phyloP scores from a whole-genome alignment of 164 flowering plant species.

The Magnolia sinica region DNA sequence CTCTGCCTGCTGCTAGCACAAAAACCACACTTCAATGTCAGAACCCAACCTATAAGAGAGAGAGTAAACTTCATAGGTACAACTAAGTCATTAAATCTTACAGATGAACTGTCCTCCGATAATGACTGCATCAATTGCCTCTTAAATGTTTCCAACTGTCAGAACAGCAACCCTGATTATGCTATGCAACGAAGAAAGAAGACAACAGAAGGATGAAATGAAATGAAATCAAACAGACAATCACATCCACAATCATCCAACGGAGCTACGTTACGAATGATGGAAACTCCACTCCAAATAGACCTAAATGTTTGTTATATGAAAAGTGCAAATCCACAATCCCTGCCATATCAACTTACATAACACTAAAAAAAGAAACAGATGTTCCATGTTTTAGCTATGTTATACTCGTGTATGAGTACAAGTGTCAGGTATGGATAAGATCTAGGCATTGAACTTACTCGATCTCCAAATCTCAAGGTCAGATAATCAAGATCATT shows the following conservation, averaged over 20 bases:
- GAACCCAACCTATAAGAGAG: background rate
- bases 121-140: constrained; percentile 90
- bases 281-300: too few relatives aligned
- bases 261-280: background rate
- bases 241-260: background rate
- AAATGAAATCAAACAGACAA: background rate
- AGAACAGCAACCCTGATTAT: constrained; percentile 7
- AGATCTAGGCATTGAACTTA: too few relatives aligned
- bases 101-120: constrained; percentile 68
- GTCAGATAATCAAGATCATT: too few relatives aligned
- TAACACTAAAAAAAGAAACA: too few relatives aligned
- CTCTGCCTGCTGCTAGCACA: constrained; percentile 47
- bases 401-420: too few relatives aligned
- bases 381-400: too few relatives aligned
- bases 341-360: background rate
- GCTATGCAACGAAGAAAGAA: background rate
- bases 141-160: constrained; percentile 92
- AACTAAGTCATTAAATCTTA: constrained; percentile 33
- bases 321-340: background rate
- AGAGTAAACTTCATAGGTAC: background rate
- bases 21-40: constrained; percentile 1
- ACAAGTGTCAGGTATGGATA: too few relatives aligned
- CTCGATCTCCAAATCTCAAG: too few relatives aligned
- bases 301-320: background rate
- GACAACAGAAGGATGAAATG: background rate